Conservation (phyloP, 192 early-diverging fungal species). For the Coemansia sp. region DNA sequence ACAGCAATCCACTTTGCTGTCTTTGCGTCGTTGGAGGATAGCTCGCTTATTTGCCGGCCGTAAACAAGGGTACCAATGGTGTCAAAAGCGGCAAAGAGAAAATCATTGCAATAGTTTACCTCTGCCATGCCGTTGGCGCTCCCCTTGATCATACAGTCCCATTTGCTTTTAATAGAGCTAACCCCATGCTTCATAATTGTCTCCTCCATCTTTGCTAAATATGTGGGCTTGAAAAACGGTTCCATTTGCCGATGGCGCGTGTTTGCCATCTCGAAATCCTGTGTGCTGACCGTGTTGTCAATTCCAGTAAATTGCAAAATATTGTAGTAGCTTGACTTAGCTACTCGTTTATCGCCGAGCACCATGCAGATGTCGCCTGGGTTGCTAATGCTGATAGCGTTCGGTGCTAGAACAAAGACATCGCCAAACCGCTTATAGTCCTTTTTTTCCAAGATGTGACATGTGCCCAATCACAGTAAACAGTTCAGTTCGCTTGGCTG, state of each 20-base stretch:
- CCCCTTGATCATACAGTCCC: slow-evolving; percentile 20
- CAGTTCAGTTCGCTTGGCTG: slow-evolving; percentile 14
- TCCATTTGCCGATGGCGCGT: slow-evolving; percentile 41
- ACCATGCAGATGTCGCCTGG: slow-evolving; percentile 30
- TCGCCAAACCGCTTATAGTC: slow-evolving; percentile 41
- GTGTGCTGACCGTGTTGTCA: slow-evolving; percentile 44
- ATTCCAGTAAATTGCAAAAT: slow-evolving; percentile 42
- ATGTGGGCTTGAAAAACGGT: slow-evolving; percentile 37
- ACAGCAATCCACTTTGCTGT: slow-evolving; percentile 40
- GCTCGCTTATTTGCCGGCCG: slow-evolving; percentile 33
- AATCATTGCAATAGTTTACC: slow-evolving; percentile 45
- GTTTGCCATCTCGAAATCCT: slow-evolving; percentile 36
- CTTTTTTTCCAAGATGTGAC: slow-evolving; percentile 15
- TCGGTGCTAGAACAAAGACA: slow-evolving; percentile 19
- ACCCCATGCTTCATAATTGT: slow-evolving; percentile 47
- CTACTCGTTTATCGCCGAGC: slow-evolving; percentile 19
- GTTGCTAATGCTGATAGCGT: slow-evolving; percentile 31
- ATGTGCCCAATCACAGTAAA: slow-evolving; percentile 14
- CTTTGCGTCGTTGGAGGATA: slow-evolving; percentile 18
- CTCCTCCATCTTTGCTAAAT: slow-evolving; percentile 38
- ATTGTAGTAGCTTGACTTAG: slow-evolving; percentile 32
- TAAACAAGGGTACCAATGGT: slow-evolving; percentile 44
- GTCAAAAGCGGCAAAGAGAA: slow-evolving; percentile 43
- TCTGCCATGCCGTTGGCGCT: slow-evolving; percentile 23
- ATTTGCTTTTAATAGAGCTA: slow-evolving; percentile 32